These are phyloP conservation scores for Bryoglossum gracile DNA, from an alignment of 495 filamentous ascomycete species.

Conservation along the genomic window DNA sequence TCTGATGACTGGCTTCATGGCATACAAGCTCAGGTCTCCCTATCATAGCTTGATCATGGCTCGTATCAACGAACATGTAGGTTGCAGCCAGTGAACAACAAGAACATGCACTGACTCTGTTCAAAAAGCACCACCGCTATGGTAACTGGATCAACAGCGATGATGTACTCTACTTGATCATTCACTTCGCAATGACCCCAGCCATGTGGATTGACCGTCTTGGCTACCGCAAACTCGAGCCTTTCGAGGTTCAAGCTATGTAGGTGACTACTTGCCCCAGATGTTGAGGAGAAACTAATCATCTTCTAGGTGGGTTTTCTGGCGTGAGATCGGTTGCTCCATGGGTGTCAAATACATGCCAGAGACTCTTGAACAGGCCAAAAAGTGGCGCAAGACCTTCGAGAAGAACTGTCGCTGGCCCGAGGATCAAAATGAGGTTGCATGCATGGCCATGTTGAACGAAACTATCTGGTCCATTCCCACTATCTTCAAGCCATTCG, in stretches of 20 bases:
- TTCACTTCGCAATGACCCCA: constrained; percentile 8
- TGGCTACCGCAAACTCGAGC: constrained; percentile 24
- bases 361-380: constrained; percentile 1
- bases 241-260: constrained; percentile 23
- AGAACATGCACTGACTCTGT: background rate
- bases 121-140: constrained; percentile 17
- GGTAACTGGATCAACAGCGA: constrained; percentile 25
- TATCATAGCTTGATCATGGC: constrained; percentile 16
- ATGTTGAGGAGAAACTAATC: background rate
- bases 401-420: constrained; percentile 9
- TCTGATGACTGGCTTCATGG: constrained; percentile 22
- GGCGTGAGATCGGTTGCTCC: constrained; percentile 6
- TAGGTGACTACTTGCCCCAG: constrained; percentile 11
- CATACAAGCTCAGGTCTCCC: constrained; percentile 19
- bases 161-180: constrained; percentile 21
- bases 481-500: constrained; percentile 3
- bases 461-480: constrained; percentile 3
- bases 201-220: constrained; percentile 21
- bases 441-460: constrained; percentile 3
- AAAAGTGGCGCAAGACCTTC: constrained; percentile 8
- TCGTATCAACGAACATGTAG: constrained; percentile 26
- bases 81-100: background rate
- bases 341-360: constrained; percentile 7
- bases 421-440: constrained; percentile 9
- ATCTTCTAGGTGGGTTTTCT: constrained; percentile 8